Evolutionary conservation across 306 rosid species (phyloP).

Genomic region (Hippophae gyantsensis): DNA sequence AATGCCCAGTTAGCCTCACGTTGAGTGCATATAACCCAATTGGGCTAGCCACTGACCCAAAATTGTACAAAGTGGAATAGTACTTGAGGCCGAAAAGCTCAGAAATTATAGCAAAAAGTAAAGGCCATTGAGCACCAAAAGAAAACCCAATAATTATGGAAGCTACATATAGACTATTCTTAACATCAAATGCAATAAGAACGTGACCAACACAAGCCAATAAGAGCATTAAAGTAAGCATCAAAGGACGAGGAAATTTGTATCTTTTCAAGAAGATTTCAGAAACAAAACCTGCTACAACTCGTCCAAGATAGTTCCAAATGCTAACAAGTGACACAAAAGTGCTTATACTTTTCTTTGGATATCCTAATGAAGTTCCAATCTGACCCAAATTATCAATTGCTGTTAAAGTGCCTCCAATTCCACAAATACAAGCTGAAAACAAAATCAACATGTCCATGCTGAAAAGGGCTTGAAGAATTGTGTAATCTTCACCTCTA

Average conservation of each 20-base stretch:
- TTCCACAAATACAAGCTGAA: slow-evolving; percentile 27
- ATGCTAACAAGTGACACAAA: slow-evolving; percentile 65
- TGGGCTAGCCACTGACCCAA: slow-evolving; percentile 48
- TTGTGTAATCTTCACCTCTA: slow-evolving; percentile 65
- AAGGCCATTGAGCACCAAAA: slow-evolving; percentile 32
- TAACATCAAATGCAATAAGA: slow-evolving; percentile 45
- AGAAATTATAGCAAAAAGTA: slow-evolving; percentile 56
- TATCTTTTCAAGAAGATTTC: slow-evolving; percentile 45
- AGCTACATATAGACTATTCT: slow-evolving; percentile 44
- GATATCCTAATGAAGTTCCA: slow-evolving; percentile 48
- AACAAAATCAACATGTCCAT: slow-evolving; percentile 52
- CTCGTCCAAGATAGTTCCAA: slow-evolving; percentile 67
- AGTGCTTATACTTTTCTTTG: slow-evolving; percentile 35
- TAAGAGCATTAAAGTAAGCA: slow-evolving; percentile 40
- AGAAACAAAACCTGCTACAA: slow-evolving; percentile 36
- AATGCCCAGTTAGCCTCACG: slow-evolving; percentile 44
- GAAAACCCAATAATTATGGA: slow-evolving; percentile 40
- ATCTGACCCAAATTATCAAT: slow-evolving; percentile 25
- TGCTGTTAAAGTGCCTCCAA: slow-evolving; percentile 55
- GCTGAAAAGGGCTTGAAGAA: slow-evolving; percentile 64
- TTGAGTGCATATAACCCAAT: slow-evolving; percentile 47
- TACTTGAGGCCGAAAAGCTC: slow-evolving; percentile 66
- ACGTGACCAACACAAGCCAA: slow-evolving; percentile 53
- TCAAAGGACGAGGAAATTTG: slow-evolving; percentile 51
- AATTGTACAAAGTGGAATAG: slow-evolving; percentile 46